Percentiles rank a stretch among this genome's conserved stretches.
phyloP scores from a whole-genome alignment of 176 grass and related monocot species.

The Carex parvula region DNA sequence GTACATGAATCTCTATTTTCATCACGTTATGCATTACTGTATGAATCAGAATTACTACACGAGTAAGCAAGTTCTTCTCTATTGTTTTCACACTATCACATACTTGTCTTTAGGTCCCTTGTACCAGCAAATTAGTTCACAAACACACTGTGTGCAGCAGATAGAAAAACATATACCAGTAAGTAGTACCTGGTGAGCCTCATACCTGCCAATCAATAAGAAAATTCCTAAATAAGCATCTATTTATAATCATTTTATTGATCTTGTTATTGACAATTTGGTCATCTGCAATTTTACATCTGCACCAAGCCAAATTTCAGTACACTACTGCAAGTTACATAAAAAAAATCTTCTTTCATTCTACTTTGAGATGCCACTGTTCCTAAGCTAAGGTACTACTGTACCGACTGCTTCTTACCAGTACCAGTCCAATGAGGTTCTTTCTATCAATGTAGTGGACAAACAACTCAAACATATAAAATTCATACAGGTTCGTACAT shows the following conservation, averaged over 20 bases:
- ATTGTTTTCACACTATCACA: too few relatives aligned
- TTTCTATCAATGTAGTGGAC: not conserved
- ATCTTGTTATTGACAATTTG: not conserved
- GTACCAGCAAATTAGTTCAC: too few relatives aligned
- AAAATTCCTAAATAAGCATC: not conserved
- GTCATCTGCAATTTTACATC: too few relatives aligned
- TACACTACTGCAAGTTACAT: not conserved
- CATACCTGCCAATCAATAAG: not conserved
- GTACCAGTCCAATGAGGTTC: not conserved
- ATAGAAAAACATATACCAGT: too few relatives aligned
- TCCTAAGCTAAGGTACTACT: not conserved
- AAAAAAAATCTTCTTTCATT: not conserved
- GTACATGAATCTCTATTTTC: too few relatives aligned
- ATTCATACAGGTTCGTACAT: not conserved
- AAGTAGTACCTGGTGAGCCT: not conserved
- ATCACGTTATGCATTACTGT: too few relatives aligned
- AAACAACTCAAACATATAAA: slow-evolving; percentile 8
- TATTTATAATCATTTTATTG: not conserved
- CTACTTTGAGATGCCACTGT: not conserved
- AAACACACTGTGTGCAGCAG: too few relatives aligned
- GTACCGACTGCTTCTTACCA: not conserved
- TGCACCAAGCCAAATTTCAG: not conserved
- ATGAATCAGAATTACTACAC: too few relatives aligned
- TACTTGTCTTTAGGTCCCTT: too few relatives aligned
- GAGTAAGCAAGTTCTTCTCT: too few relatives aligned